These are phyloP conservation scores for Lepidopterella palustris DNA, from an alignment of 495 filamentous ascomycete genomes.

Conservation along the genomic window DNA sequence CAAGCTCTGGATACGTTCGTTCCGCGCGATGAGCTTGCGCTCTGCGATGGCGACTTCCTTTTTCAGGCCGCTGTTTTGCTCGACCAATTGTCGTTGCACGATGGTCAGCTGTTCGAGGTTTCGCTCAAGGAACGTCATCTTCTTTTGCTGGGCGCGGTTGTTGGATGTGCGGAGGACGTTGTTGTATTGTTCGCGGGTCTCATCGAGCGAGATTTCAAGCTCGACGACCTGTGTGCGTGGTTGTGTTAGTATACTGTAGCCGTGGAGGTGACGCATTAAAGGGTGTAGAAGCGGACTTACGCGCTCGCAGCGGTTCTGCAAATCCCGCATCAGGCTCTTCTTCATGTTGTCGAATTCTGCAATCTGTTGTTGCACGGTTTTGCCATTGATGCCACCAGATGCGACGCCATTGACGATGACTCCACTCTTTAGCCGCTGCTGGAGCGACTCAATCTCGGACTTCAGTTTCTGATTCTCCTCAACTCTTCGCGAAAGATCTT, in stretches of 20 bases:
- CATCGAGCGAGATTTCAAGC: conserved; percentile 91
- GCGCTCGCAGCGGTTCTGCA: conserved; percentile 96
- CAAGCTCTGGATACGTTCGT: conserved; percentile 90
- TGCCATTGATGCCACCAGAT: conserved; percentile 59
- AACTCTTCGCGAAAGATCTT: conserved; percentile 61
- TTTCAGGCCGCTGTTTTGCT: conserved; percentile 93
- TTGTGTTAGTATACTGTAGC: conserved; percentile 4
- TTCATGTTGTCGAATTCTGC: conserved; percentile 99
- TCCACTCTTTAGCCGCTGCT: conserved; percentile 58
- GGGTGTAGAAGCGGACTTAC: conserved; percentile 39
- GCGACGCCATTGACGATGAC: conserved; percentile 48
- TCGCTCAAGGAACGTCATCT: conserved; percentile 98
- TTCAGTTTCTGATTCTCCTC: conserved; percentile 74
- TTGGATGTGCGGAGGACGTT: conserved; percentile 92
- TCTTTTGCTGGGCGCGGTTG: conserved; percentile 98
- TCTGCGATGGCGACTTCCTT: conserved; percentile 99
- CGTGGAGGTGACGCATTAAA: no score
- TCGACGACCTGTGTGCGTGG: conserved; percentile 61
- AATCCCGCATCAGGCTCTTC: conserved; percentile 96
- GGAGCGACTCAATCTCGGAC: conserved; percentile 65
- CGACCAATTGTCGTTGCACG: conserved; percentile 93
- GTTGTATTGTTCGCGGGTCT: conserved; percentile 97
- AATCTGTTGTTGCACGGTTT: conserved; percentile 95
- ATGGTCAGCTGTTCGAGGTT: conserved; percentile 96
- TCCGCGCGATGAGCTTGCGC: conserved; percentile 89